Conservation (phyloP, 495 filamentous ascomycete species). For the Lophiostoma macrostomum region DNA sequence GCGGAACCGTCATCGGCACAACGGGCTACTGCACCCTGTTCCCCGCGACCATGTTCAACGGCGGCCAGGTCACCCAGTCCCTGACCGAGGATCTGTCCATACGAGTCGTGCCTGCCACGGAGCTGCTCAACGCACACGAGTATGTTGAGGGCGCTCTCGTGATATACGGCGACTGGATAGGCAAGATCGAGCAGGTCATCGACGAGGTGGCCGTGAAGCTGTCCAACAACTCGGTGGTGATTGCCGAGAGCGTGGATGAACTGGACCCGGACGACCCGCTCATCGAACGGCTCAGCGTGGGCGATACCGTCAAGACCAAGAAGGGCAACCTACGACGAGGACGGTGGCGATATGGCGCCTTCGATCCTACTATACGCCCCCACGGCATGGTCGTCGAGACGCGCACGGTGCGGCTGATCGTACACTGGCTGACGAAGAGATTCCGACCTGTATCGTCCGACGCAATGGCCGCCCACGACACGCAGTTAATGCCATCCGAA, state of each 20-base stretch:
- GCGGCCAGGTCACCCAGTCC: not conserved
- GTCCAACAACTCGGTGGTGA: conserved; percentile 40
- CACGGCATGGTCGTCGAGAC: conserved; percentile 52
- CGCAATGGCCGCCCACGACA: conserved; percentile 15
- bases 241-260: conserved; percentile 37
- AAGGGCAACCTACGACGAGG: conserved; percentile 51
- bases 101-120: conserved; percentile 31
- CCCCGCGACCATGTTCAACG: conserved; percentile 7
- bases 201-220: conserved; percentile 38
- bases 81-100: conserved; percentile 16
- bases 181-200: conserved; percentile 33
- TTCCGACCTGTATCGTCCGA: conserved; percentile 39
- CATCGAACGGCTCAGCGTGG: conserved; percentile 36
- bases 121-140: conserved; percentile 34
- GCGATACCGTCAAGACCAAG: conserved; percentile 50
- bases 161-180: conserved; percentile 43
- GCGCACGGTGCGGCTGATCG: conserved; percentile 41
- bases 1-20: conserved; percentile 42
- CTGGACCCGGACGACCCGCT: conserved; percentile 24
- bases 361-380: conserved; percentile 44
- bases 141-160: conserved; percentile 37
- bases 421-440: conserved; percentile 48
- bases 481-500: too few species aligned
- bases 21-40: conserved; percentile 32
- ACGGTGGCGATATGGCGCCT: conserved; percentile 50